Conservation (phyloP, 768 basidiomycete species). For the Suillus fuscotomentosus region DNA sequence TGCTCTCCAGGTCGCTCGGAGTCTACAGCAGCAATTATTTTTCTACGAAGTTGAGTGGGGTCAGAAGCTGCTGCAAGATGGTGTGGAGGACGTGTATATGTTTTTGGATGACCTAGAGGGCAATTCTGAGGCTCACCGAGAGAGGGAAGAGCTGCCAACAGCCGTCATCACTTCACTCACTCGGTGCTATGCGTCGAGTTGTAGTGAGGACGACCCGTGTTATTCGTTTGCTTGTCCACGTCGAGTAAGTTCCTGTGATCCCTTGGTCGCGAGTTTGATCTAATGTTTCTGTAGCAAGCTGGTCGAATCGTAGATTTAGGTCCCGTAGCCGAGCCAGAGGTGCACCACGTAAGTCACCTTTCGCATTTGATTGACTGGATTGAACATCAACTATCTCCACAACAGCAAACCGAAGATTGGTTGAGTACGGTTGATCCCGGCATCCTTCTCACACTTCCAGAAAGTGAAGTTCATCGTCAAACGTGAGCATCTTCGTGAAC, state of each 20-base stretch:
- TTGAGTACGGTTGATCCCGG: conserved; percentile 45
- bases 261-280: background rate
- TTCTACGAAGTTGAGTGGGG: conserved; percentile 98
- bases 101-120: conserved; percentile 84
- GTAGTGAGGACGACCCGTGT: conserved; percentile 76
- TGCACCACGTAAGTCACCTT: conserved; percentile 33
- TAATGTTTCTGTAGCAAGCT: conserved; percentile 22
- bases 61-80: conserved; percentile 74
- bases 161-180: conserved; percentile 90
- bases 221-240: conserved; percentile 83
- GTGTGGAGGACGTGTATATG: conserved; percentile 92
- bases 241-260: conserved; percentile 41
- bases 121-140: conserved; percentile 54
- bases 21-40: conserved; percentile 89
- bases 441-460: conserved; percentile 56
- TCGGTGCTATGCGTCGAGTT: conserved; percentile 86
- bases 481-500: conserved; percentile 36
- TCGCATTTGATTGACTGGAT: conserved; percentile 8
- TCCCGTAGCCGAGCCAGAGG: conserved; percentile 26
- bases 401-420: conserved; percentile 47
- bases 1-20: conserved; percentile 85
- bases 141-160: conserved; percentile 77
- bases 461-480: conserved; percentile 82
- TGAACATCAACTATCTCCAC: conserved; percentile 3
- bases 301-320: conserved; percentile 20